These are phyloP conservation scores for Solanum infundibuliforme DNA, from an alignment of 257 asterid species.

Conservation along the genomic window DNA sequence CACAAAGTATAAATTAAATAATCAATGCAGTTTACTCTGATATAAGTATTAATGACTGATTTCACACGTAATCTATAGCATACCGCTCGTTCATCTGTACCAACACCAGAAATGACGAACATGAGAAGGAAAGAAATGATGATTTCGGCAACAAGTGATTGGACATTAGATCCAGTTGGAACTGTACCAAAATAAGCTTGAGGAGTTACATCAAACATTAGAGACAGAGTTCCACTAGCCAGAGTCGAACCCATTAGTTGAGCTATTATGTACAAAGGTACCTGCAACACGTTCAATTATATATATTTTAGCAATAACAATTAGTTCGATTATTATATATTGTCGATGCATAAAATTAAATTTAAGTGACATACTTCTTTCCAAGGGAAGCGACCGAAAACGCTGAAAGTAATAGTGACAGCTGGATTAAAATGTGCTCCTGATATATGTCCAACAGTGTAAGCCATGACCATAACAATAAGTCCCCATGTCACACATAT, in stretches of 20 bases:
- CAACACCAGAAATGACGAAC: conserved; percentile 53
- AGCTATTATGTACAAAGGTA: conserved; percentile 39
- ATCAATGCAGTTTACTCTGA: neutral
- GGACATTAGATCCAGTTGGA: conserved; percentile 46
- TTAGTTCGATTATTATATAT: neutral
- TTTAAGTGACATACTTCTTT: conserved; percentile 27
- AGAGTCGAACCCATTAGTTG: conserved; percentile 55
- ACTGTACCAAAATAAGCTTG: conserved; percentile 60
- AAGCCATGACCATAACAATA: conserved; percentile 63
- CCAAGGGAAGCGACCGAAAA: conserved; percentile 54
- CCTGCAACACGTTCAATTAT: conserved; percentile 15
- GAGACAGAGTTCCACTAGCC: conserved; percentile 43
- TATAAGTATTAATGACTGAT: neutral
- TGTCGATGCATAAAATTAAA: neutral
- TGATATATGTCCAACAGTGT: conserved; percentile 63
- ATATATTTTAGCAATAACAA: neutral
- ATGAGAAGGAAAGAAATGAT: conserved; percentile 62
- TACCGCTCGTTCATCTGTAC: conserved; percentile 59
- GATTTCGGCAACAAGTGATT: conserved; percentile 60
- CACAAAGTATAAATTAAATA: neutral
- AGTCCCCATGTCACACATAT: conserved; percentile 68
- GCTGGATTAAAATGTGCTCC: conserved; percentile 95
- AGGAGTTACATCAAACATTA: conserved; percentile 34
- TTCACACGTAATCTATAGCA: neutral
- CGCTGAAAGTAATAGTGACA: conserved; percentile 47